Conservation (phyloP, 805 yeast genomes). For the Candida pini region DNA sequence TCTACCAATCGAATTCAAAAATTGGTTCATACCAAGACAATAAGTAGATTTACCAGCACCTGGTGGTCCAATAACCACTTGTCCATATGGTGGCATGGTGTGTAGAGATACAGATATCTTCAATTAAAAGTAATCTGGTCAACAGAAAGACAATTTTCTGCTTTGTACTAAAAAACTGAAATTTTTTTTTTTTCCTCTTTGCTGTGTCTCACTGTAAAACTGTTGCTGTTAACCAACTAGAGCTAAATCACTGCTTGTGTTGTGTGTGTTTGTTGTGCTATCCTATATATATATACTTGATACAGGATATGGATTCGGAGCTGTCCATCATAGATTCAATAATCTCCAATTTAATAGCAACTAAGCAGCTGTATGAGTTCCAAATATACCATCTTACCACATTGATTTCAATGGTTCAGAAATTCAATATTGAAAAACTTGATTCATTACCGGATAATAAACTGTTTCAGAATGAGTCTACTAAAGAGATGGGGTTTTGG, state of each 20-base stretch:
- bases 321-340: constrained; percentile 22
- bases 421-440: constrained; percentile 13
- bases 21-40: constrained; percentile 88
- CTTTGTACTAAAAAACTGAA: too few relatives aligned
- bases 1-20: constrained; percentile 90
- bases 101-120: neutral
- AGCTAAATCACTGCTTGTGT: too few relatives aligned
- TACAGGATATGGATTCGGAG: constrained; percentile 23
- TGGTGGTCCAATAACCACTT: constrained; percentile 95
- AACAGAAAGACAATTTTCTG: too few relatives aligned
- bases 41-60: constrained; percentile 97
- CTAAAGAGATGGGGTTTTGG: constrained; percentile 15
- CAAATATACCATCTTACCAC: constrained; percentile 19
- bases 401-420: constrained; percentile 7
- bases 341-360: constrained; percentile 18
- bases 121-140: neutral
- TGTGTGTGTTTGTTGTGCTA: too few relatives aligned
- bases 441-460: constrained; percentile 11
- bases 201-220: too few relatives aligned
- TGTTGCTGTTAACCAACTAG: too few relatives aligned
- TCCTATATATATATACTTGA: too few relatives aligned
- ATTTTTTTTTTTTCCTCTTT: too few relatives aligned
- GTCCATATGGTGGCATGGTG: constrained; percentile 64
- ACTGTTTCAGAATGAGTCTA: constrained; percentile 16
- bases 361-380: constrained; percentile 23